Percentiles rank a stretch among this genome's conserved stretches.
Evolutionary conservation across 495 filamentous ascomycete genomes (phyloP).

Genomic region (Pyrenopolyporus hunteri): DNA sequence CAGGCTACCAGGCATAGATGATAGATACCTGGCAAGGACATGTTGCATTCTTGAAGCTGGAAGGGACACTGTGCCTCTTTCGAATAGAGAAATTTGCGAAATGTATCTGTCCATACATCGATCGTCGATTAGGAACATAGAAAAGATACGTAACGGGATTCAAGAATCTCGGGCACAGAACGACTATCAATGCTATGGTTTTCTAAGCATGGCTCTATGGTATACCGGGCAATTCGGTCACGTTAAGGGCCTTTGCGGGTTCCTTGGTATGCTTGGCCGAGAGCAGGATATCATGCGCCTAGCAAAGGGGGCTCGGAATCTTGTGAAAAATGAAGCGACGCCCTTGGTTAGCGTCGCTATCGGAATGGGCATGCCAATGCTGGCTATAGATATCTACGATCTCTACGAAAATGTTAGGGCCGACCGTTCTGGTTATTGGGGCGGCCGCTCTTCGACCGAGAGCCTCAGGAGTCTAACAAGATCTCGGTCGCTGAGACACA

Average conservation of each 20-base stretch:
- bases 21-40: conserved; percentile 5
- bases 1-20: conserved; percentile 29
- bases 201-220: conserved; percentile 14
- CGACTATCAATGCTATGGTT: conserved; percentile 9
- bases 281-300: conserved; percentile 25
- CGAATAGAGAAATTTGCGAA: conserved; percentile 28
- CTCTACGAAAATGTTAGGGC: conserved; percentile 26
- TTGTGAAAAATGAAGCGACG: background rate
- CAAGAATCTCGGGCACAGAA: background rate
- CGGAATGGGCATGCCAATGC: conserved; percentile 13
- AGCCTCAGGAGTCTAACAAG: conserved; percentile 21
- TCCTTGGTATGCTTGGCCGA: conserved; percentile 25
- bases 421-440: conserved; percentile 13
- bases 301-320: conserved; percentile 8
- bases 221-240: conserved; percentile 6
- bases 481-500: conserved; percentile 6
- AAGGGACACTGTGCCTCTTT: conserved; percentile 1
- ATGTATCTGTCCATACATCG: conserved; percentile 27
- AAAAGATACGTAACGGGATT: background rate
- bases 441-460: conserved; percentile 9
- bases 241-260: conserved; percentile 16
- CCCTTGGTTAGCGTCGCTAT: conserved; percentile 27
- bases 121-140: conserved; percentile 4
- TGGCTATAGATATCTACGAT: conserved; percentile 33
- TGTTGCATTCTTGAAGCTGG: conserved; percentile 32